Conservation (phyloP, 768 basidiomycete genomes). For the Pluteus cervinus region DNA sequence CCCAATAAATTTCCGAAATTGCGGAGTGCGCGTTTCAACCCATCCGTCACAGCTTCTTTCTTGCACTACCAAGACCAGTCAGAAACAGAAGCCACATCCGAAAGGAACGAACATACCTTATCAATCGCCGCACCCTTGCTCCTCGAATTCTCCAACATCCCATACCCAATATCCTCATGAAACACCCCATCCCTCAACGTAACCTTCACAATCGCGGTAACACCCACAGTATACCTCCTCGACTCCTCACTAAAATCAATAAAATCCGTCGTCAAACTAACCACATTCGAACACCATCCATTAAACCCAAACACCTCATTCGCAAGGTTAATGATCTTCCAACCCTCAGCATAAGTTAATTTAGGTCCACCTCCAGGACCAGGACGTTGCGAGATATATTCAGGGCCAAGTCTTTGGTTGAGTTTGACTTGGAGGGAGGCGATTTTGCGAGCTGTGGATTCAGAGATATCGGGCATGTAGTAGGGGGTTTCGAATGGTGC, state of each 20-base stretch:
- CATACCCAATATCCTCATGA: constrained; percentile 95
- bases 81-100: background rate
- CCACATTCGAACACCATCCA: constrained; percentile 84
- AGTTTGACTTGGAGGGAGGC: constrained; percentile 76
- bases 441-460: constrained; percentile 61
- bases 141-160: constrained; percentile 77
- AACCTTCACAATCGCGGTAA: constrained; percentile 82
- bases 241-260: constrained; percentile 70
- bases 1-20: constrained; percentile 94
- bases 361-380: constrained; percentile 86
- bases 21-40: constrained; percentile 81
- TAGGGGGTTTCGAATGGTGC: constrained; percentile 5
- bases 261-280: constrained; percentile 72
- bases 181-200: constrained; percentile 82
- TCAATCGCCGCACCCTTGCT: constrained; percentile 84
- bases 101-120: constrained; percentile 56
- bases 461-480: constrained; percentile 34
- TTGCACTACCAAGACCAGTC: constrained; percentile 60
- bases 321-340: constrained; percentile 96
- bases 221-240: constrained; percentile 61
- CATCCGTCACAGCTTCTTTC: constrained; percentile 98
- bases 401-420: constrained; percentile 86
- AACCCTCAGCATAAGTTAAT: constrained; percentile 92
- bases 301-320: constrained; percentile 99
- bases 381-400: constrained; percentile 83